Evolutionary conservation across 164 flowering plant species (phyloP).

Genomic region (Nymphaea thermarum): DNA sequence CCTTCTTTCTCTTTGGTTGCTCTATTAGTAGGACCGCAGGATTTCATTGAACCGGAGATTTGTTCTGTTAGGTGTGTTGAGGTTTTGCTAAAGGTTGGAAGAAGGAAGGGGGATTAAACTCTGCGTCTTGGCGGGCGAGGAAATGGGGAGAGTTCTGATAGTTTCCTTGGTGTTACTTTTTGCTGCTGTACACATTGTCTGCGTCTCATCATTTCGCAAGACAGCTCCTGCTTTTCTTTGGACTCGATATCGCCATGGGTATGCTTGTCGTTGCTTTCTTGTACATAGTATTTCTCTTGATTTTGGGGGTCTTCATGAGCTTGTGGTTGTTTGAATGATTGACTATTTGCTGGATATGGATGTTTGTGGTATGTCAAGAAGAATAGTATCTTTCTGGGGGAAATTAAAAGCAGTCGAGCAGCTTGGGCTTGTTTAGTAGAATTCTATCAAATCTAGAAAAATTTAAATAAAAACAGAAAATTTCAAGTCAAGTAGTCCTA

Average conservation of each 20-base stretch:
- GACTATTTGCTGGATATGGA: background rate
- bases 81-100: background rate
- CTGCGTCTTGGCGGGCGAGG: background rate
- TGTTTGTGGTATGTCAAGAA: background rate
- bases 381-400: background rate
- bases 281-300: background rate
- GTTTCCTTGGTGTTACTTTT: constrained; percentile 9
- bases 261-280: constrained; percentile 5
- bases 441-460: background rate
- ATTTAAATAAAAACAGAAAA: no score
- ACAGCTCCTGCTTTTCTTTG: constrained; percentile 61
- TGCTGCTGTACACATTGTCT: constrained; percentile 10
- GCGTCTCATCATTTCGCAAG: constrained; percentile 15
- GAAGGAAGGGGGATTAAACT: background rate
- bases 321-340: background rate
- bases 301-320: background rate
- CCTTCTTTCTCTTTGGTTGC: no score
- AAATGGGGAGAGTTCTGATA: constrained; percentile 8
- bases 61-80: no score
- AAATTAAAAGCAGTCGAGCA: background rate
- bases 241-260: constrained; percentile 37
- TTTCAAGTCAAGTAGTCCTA: no score
- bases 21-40: no score
- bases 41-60: no score
- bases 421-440: background rate